These are phyloP conservation scores for Zarea fungicola DNA, from an alignment of 2,329 filamentous ascomycete genomes.

Conservation along the genomic window DNA sequence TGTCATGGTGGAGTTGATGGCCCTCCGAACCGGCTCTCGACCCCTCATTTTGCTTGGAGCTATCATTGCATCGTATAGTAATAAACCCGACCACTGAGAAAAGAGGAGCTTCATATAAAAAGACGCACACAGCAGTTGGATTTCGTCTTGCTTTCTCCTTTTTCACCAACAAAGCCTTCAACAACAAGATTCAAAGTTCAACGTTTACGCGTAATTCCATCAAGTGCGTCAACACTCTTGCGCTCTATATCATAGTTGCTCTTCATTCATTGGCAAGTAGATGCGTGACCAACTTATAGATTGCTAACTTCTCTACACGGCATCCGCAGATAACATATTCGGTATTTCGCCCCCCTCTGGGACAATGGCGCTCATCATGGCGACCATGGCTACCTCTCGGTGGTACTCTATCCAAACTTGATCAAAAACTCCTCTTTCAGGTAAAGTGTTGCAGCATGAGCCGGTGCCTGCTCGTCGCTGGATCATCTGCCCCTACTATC, in stretches of 20 bases:
- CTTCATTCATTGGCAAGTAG: not conserved
- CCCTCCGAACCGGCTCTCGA: conserved; percentile 1
- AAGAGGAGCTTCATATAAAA: conserved; percentile 11
- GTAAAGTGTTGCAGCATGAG: conserved; percentile 53
- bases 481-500: not conserved
- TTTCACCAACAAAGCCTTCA: not conserved
- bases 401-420: conserved; percentile 32
- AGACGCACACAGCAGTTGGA: not conserved
- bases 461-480: conserved; percentile 46
- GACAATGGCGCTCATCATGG: conserved; percentile 24
- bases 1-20: not conserved
- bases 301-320: conserved; percentile 4
- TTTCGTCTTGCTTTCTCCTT: not conserved
- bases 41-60: too few relatives aligned
- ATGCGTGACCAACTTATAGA: not conserved
- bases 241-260: not conserved
- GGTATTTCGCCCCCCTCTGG: conserved; percentile 9
- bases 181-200: not conserved
- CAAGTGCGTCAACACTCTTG: too few relatives aligned
- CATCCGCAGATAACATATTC: not conserved
- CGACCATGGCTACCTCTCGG: conserved; percentile 30
- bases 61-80: too few relatives aligned
- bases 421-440: conserved; percentile 29
- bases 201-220: too few relatives aligned
- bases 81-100: not conserved